Base-by-base conservation (phyloP, 2,329 filamentous ascomycete species). In the Colletotrichum gigasporum region DNA sequence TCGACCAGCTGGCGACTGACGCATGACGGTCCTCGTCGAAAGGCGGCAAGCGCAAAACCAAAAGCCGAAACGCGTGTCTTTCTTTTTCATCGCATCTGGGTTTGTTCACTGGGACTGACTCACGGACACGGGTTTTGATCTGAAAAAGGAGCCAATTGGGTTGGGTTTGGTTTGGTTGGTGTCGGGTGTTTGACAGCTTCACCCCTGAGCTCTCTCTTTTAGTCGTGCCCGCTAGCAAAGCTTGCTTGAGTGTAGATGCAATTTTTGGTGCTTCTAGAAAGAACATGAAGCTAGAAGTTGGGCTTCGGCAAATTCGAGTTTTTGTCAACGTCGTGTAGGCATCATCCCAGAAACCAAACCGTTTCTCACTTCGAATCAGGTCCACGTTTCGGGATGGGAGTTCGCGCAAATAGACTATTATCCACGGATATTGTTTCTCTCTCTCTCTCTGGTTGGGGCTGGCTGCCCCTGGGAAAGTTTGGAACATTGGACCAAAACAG, bases 261-360 rank as follows among this genome's bases (percentile, higher is more conserved):
- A n/a, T n/a, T 34, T n/a, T 22, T 18, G 16, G 39, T n/a, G 10
- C 45, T 59, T 60, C 47, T 64, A 53, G 47, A 64, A 60, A 11
- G 6, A 16, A 16, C 10, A 14, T n/a, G 18, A 30, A 34, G 10
- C 5, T 5, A 12, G n/a, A 16, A 39, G 4, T 16, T 5, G 35
- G 35, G 16, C n/a, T n/a, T n/a, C n/a, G n/a, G n/a, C n/a, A n/a
- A n/a, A n/a, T n/a, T n/a, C n/a, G n/a, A n/a, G n/a, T n/a, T n/a
- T n/a, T n/a, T n/a, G n/a, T n/a, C n/a, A n/a, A 34, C 30, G 30
- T 34, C 30, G 30, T 7, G 30, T 34, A 34, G 30, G 12, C 30
- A 34, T 34, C 30, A 12, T 34, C 30, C 30, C 30, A 7, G 30
- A 34, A 34, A 34, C 39, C 39, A 10, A 39, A 7, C 35, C 11